Base-by-base conservation (phyloP, 768 basidiomycete species). In the Piloderma croceum region DNA sequence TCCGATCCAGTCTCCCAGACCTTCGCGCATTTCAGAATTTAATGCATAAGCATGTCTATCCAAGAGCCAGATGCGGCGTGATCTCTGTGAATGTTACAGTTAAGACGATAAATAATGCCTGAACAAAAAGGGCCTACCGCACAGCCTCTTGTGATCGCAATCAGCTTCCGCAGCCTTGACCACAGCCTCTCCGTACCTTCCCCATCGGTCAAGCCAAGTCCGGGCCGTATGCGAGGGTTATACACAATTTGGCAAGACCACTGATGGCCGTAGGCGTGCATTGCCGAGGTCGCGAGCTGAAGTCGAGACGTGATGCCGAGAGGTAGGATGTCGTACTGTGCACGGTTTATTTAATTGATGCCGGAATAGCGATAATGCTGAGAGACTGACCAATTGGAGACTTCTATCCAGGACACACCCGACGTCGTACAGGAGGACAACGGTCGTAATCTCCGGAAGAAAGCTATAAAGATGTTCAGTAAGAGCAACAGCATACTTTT, bases 1-100 rank as follows among this genome's bases (percentile, higher is more conserved):
- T 0, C 39, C 40, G 6, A 68, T 47, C 63, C 63, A 70, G 3
- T 48, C 43, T 0, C 67, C 63, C 3, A 69, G 56, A 11, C 60
- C 56, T 12, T 53, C 46, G 2, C 44, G 43, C 4, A 58, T 41
- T 7, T 63, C 58, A 0, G 20, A 11, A 0, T 53, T 58, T 17
- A 69, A 57, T 1, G 46, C 48, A 0, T 39, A 34, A 0, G 54
- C 52, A n/a, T 64, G 62, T 3, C 54, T 50, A 38, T 69, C 64
- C 7, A 70, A 45, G 0, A 66, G 34, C 58, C 62, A 68, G 1
- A 66, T 49, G 2, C 58, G 52, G 1, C 51, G 38, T 6, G 51
- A 45, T 13, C 48, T 44, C 63, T 53, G 25, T 49, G 34, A 38
- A 9, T 29, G 10, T 15, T 9, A 29, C 9, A 9, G 27, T 9